phyloP scores from a whole-genome alignment of 2,329 filamentous ascomycete species.

The Fusarium lyarnte region DNA sequence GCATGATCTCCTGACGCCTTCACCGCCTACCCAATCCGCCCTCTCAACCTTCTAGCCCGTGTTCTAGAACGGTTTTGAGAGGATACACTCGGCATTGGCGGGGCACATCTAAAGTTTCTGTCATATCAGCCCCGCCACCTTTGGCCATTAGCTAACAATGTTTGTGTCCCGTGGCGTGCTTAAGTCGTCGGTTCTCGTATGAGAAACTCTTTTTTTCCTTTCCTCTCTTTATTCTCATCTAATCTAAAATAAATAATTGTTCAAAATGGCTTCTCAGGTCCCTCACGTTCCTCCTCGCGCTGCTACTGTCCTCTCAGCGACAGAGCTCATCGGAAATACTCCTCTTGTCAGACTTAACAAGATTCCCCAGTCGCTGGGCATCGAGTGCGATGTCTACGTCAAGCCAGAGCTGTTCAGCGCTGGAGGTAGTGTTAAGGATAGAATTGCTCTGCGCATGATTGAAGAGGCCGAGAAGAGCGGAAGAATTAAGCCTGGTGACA shows the following conservation, averaged over 20 bases:
- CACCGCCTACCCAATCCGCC: constrained; percentile 16
- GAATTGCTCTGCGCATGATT: constrained; percentile 96
- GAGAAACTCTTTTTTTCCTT: constrained; percentile 7
- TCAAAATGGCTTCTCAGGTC: constrained; percentile 42
- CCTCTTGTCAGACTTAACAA: constrained; percentile 95
- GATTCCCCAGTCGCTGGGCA: constrained; percentile 88
- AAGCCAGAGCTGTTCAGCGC: constrained; percentile 96
- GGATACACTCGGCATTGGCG: constrained; percentile 46
- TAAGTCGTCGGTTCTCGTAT: constrained; percentile 24
- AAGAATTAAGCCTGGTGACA: constrained; percentile 96
- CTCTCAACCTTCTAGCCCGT: constrained; percentile 7
- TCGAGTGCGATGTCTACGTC: constrained; percentile 88
- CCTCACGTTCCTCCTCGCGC: constrained; percentile 47
- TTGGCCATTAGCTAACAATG: constrained; percentile 18
- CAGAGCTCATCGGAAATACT: constrained; percentile 92
- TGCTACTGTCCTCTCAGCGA: constrained; percentile 68
- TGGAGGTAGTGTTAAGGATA: constrained; percentile 92
- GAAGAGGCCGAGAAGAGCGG: constrained; percentile 92
- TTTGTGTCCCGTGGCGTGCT: constrained; percentile 42
- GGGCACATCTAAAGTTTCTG: constrained; percentile 34
- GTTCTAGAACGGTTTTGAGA: constrained; percentile 29
- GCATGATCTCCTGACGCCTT: background rate
- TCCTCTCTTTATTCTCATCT: background rate
- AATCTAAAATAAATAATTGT: background rate
- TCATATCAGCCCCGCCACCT: constrained; percentile 28